A percentile compares a stretch with the other conserved stretches of the same genome.
These are phyloP conservation scores for Leishmania gerbilli DNA, from an alignment of 208 protist species.

Conservation along the genomic window DNA sequence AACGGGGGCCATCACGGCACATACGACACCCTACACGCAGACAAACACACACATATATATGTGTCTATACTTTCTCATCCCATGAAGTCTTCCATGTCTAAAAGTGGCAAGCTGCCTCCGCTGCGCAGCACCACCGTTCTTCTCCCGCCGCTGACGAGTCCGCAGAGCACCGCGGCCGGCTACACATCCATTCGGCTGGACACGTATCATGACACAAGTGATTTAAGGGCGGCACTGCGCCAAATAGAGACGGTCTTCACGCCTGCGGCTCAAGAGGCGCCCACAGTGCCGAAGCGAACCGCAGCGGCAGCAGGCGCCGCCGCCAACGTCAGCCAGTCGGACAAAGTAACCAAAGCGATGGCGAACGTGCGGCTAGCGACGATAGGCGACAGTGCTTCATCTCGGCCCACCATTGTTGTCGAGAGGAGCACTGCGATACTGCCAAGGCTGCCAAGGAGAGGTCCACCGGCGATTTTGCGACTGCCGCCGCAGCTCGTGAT, in stretches of 20 bases:
- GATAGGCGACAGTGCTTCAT: neutral
- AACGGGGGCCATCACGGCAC: neutral
- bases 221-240: constrained; percentile 30
- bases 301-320: neutral
- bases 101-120: constrained; percentile 1
- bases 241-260: constrained; percentile 26
- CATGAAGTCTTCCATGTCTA: constrained; percentile 6
- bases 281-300: neutral
- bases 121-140: constrained; percentile 24
- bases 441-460: neutral
- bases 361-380: neutral
- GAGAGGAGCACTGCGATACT: neutral
- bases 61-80: neutral
- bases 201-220: constrained; percentile 36
- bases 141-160: neutral
- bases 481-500: constrained; percentile 26
- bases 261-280: neutral
- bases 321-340: neutral
- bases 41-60: neutral
- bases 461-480: constrained; percentile 3
- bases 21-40: neutral
- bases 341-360: neutral
- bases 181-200: constrained; percentile 22
- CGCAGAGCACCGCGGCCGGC: neutral
- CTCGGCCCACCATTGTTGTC: constrained; percentile 3